Conservation (phyloP, 2,329 filamentous ascomycete species). For the Monilinia fructigena region DNA sequence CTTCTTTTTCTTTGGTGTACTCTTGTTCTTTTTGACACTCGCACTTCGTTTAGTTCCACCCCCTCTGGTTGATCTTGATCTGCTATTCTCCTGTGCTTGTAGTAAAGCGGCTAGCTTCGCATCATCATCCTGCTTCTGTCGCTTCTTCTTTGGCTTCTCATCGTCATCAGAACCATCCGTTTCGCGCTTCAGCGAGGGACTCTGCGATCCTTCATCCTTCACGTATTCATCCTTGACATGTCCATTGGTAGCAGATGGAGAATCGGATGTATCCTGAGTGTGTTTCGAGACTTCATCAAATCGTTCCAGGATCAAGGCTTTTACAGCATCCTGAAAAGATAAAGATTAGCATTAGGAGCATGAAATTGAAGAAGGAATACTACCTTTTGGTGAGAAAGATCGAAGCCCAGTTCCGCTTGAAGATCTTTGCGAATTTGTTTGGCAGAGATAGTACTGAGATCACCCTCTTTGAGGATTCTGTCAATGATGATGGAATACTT, state of each 20-base stretch:
- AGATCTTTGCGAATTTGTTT: conserved; percentile 43
- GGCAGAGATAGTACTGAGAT: conserved; percentile 43
- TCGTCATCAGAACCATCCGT: conserved; percentile 31
- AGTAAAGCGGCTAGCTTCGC: conserved; percentile 82
- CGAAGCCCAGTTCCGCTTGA: conserved; percentile 37
- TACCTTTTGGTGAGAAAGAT: conserved; percentile 44
- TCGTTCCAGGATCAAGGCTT: conserved; percentile 54
- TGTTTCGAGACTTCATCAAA: conserved; percentile 48
- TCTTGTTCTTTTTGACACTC: conserved; percentile 61
- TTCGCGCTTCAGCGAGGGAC: conserved; percentile 7
- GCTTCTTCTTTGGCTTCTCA: conserved; percentile 51
- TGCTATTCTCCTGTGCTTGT: conserved; percentile 86
- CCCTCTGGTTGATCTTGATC: conserved; percentile 70
- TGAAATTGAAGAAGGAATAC: background rate
- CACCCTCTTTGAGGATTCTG: conserved; percentile 40
- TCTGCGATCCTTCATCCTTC: conserved; percentile 27
- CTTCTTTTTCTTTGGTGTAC: conserved; percentile 67
- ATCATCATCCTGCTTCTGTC: conserved; percentile 73
- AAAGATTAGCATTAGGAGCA: conserved; percentile 20
- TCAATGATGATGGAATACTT: conserved; percentile 44
- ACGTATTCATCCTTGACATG: conserved; percentile 19
- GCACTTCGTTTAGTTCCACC: conserved; percentile 54
- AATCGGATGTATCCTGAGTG: conserved; percentile 20
- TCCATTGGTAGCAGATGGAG: conserved; percentile 20
- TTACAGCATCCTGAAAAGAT: conserved; percentile 47